These are phyloP conservation scores for Monosporozyma solicola DNA, from an alignment of 805 yeast genomes.

Conservation along the genomic window DNA sequence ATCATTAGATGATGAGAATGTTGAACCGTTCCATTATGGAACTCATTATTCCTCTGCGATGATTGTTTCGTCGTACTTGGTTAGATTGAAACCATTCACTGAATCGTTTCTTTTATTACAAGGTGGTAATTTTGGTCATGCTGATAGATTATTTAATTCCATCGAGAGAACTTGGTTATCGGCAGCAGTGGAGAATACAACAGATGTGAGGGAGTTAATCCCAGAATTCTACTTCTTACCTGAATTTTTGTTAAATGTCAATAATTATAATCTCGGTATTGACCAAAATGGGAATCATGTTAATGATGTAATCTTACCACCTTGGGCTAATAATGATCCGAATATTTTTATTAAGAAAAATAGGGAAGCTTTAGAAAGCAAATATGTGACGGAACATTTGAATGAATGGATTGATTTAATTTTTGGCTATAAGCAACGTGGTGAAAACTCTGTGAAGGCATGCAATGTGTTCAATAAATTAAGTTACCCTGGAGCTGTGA, in stretches of 20 bases:
- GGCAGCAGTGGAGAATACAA: constrained; percentile 67
- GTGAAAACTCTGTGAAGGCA: constrained; percentile 54
- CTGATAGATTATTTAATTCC: constrained; percentile 72
- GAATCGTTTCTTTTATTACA: constrained; percentile 70
- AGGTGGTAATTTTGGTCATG: constrained; percentile 85
- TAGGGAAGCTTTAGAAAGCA: constrained; percentile 76
- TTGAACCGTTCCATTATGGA: constrained; percentile 85
- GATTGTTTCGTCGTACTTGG: constrained; percentile 78
- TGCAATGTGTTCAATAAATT: constrained; percentile 75
- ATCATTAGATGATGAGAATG: constrained; percentile 45
- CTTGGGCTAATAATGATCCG: constrained; percentile 79
- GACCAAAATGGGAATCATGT: constrained; percentile 52
- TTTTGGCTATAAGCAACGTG: constrained; percentile 75
- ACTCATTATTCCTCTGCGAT: constrained; percentile 91
- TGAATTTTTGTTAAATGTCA: constrained; percentile 61
- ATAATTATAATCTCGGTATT: constrained; percentile 60
- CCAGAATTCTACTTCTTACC: constrained; percentile 84
- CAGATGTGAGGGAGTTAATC: constrained; percentile 79
- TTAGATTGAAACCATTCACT: constrained; percentile 71
- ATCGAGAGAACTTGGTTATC: constrained; percentile 74
- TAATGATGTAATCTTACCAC: constrained; percentile 61
- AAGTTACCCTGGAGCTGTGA: constrained; percentile 77
- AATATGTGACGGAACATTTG: constrained; percentile 64
- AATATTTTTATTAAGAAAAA: constrained; percentile 62
- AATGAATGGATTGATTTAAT: constrained; percentile 81